Evolutionary conservation across 352 stramenopile species (phyloP), one percentile per base, ranked within the genome.

Genomic region (Phytophthora fragariae): DNA sequence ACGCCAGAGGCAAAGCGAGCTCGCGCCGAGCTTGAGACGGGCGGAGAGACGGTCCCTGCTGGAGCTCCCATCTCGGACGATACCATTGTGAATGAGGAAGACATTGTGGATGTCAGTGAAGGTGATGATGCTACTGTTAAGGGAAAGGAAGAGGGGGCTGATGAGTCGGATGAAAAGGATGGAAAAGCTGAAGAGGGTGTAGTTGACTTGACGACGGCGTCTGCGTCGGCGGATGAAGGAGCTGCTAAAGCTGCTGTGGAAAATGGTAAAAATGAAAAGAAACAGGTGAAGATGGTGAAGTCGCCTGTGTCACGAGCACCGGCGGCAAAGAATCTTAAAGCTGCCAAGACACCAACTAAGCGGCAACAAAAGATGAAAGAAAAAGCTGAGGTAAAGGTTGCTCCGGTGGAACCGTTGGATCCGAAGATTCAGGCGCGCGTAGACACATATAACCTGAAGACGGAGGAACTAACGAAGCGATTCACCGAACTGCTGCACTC

Each of bases 381-480:
- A 60, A 79, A 77, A 41, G 47, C 66, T 29, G 47, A 72, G 73
- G 65, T 57, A 3, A 77, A 72, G 15, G 10, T 46, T 58, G 62
- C 47, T 29, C 46, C 58, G 1, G 57, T 77, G 37, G 76, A 84
- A 49, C 74, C 76, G 17, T 65, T 92, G 24, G 84, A 93, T 65
- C 84, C 86, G 3, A 75, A 76, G 3, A 73, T 88, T 47, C 81
- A 92, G 49, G 85, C 88, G 1, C 79, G 88, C 12, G 76, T 95
- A 21, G 84, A 90, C 54, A 88, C 75, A 21, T 96, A 94, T 55
- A 79, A 89, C 52, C 70, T 89, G 31, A 94, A 95, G 68, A 88
- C 91, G 15, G 78, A 91, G n/a, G 88, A 93, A 44, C 73, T 94
- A 46, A 92, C 85, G 21, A 65, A 66, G 14, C 64, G 80, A 35